Evolutionary conservation across 139 green algal species (phyloP).

Genomic region (Pleodorina starrii): DNA sequence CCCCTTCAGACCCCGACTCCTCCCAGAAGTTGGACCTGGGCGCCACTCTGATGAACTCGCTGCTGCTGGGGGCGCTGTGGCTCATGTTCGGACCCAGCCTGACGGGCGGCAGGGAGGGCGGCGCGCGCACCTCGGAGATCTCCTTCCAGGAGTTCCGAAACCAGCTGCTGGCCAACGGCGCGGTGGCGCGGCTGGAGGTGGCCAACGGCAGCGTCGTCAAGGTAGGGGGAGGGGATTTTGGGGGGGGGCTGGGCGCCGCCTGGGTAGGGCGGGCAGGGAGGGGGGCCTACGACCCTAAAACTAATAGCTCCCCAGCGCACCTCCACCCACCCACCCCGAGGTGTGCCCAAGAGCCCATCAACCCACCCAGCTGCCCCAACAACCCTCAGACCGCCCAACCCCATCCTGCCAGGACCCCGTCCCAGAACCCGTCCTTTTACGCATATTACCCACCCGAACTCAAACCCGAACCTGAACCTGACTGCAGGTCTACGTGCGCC

Average conservation of each 20-base stretch:
- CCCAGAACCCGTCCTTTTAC: too few relatives aligned
- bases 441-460: too few relatives aligned
- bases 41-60: background rate
- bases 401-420: too few relatives aligned
- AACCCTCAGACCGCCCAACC: too few relatives aligned
- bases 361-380: too few relatives aligned
- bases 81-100: background rate
- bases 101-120: slow-evolving; percentile 4
- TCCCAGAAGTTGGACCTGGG: background rate
- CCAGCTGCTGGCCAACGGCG: slow-evolving; percentile 84
- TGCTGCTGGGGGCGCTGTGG: background rate
- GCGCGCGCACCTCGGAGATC: slow-evolving; percentile 81
- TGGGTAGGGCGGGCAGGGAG: too few relatives aligned
- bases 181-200: slow-evolving; percentile 94
- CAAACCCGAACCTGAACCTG: too few relatives aligned
- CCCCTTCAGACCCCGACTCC: slow-evolving; percentile 8
- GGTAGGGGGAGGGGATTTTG: slow-evolving; percentile 69
- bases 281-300: too few relatives aligned
- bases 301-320: too few relatives aligned
- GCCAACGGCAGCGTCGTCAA: slow-evolving; percentile 93
- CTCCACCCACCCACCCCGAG: too few relatives aligned
- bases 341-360: too few relatives aligned
- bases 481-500: slow-evolving; percentile 13
- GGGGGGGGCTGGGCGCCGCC: background rate
- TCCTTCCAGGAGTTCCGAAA: slow-evolving; percentile 94